Conservation (phyloP, 2,329 filamentous ascomycete genomes). For the Blastomyces silverae region DNA sequence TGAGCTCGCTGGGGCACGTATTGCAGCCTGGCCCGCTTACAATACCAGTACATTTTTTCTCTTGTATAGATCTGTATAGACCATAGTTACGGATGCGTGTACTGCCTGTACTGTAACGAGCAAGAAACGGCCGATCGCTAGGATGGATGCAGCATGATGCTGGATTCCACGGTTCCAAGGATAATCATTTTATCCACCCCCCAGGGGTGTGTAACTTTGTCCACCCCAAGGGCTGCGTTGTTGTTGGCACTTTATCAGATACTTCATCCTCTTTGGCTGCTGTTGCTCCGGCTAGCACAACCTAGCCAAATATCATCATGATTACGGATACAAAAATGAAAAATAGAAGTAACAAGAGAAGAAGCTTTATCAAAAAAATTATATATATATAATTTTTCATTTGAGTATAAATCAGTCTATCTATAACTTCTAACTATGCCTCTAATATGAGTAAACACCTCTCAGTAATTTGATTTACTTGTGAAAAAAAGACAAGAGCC, state of each 20-base stretch:
- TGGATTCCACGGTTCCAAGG: slow-evolving; percentile 5
- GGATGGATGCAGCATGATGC: slow-evolving; percentile 2
- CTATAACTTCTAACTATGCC: background rate
- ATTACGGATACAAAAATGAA: background rate
- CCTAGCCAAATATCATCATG: background rate
- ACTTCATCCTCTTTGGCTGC: background rate
- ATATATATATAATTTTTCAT: background rate
- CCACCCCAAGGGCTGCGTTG: background rate
- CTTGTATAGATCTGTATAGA: background rate
- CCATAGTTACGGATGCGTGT: too few relatives aligned
- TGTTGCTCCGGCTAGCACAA: background rate
- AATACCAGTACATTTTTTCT: background rate
- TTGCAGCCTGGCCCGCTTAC: background rate
- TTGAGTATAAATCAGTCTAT: background rate
- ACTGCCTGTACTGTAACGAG: background rate
- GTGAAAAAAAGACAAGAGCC: background rate
- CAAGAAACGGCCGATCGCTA: background rate
- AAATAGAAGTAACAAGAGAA: background rate
- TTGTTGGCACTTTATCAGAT: background rate
- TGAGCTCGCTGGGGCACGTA: background rate
- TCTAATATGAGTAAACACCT: background rate
- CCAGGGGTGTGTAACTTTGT: background rate
- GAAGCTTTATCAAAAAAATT: background rate
- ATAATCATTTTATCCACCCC: background rate
- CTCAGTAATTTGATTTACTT: background rate